Base-by-base conservation (phyloP, 768 basidiomycete genomes). In the Chlorophyllum brunneum region DNA sequence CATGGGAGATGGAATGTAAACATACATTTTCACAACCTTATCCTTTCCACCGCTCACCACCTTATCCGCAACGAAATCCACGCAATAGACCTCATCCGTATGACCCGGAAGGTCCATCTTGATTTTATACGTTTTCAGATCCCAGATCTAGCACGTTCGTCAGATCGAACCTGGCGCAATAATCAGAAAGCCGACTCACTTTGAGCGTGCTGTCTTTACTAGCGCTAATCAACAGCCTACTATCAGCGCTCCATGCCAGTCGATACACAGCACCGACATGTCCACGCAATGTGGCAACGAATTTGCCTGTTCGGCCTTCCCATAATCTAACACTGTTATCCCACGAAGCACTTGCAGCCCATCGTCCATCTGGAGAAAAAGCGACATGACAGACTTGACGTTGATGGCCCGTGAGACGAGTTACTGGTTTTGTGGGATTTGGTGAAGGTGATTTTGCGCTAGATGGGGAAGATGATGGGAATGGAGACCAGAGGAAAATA, bases 41-140 rank as follows among this genome's bases (percentile, higher is more conserved):
- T 98, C 95, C 38, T 88, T 73, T 11, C 95, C 95, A n/a, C 95
- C 95, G 63, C 92, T 95, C 58, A 97, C 93, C n/a, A 98, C 81
- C 67, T 99, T 99, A 72, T 99, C 95, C 0, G 94, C 95, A 1
- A 99, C 95, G 64, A 97, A 99, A 68, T 98, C 95, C 13, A 99
- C 95, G 62, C 95, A 98, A 70, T 98, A 98, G 30, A 99, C 95
- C 66, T 99, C 95, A 59, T 99, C 95, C 1, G 88, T 90, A 65
- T 99, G 95, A 16, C 95, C 95, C 0, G 94, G 92, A 15, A 99
- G 81, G 66, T 99, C 95, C 5, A 80, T 83, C 63, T 92, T 89
- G 56, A 99, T 83, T 70, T 99, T 98, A 68, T 91, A 92, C 5
- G 93, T 98, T 67, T 92, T 94, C 50, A 98, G 75, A 67, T 97